Evolutionary conservation across 2,329 filamentous ascomycete genomes (phyloP), one percentile per base, ranked within the genome.

Genomic region (Ophiostoma sp.): DNA sequence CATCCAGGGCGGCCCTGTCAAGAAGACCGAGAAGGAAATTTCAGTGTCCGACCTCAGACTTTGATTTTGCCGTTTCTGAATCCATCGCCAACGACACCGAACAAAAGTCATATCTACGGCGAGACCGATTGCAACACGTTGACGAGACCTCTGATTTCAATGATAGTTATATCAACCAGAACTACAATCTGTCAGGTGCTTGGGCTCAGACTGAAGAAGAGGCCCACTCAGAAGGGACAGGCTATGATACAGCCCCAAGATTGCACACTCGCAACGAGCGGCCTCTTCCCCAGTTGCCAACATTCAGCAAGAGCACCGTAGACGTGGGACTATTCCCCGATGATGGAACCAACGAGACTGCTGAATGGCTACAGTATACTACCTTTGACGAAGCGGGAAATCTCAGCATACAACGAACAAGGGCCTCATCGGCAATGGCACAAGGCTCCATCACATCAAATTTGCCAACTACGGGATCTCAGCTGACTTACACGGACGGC

Each of bases 1-100:
- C 40, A 47, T 36, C 65, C 5, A 66, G 1, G 69, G 69, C 18
- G 60, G 66, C 11, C 67, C 70, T 12, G 4, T 4, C 6, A 52
- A 38, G n/a, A 14, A 62, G 14, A 55, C 14, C 14, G 18, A 27
- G 27, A 8, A n/a, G 1, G 11, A 40, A 38, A 18, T 27, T 27
- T 27, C 27, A 27, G 27, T 27, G 27, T 27, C 5, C 49, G 2
- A 27, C 18, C 18, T 55, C 5, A 4, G 16, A 55, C 18, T 11
- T 11, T 36, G 18, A 55, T 27, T 9, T 5, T 27, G 27, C 27
- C 27, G 27, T 27, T 27, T 27, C 27, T 27, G 2, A 27, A 27
- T 27, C 27, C 27, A 27, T 27, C 27, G 27, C 27, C 27, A 27
- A 2, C 27, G 27, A 27, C 27, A 27, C 27, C 27, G 27, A 27